Evolutionary conservation across 495 filamentous ascomycete genomes (phyloP), one percentile per base, ranked within the genome.

Genomic region (Penicillium lagena): DNA sequence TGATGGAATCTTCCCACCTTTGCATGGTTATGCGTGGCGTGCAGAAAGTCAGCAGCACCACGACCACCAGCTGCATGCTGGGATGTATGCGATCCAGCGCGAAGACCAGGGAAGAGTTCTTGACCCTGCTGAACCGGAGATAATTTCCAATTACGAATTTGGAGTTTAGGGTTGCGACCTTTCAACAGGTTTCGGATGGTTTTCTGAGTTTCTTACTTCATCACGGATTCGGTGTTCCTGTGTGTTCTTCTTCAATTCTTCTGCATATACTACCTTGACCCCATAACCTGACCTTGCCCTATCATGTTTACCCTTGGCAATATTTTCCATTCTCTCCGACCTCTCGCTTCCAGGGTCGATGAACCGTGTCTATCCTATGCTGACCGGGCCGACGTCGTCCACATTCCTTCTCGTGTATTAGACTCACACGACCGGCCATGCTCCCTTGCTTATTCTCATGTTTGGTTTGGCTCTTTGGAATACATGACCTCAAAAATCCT

Each of bases 11-110:
- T 29, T 87, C 83, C 52, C 93, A 98, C 70, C 74, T 97, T n/a
- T 97, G 93, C 73, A 97, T 96, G 90, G 91, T 95, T 9, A 93
- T 93, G 87, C 77, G 90, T 15, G 90, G 90, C 1, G 89, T 96
- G 22, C 78, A 95, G 61, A 96, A 99, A 73, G 87, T 87, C 7
- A 79, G 79, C 35, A 83, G 86, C 37, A 86, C 74, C 11, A 97
- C 94, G 9, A 91, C 89, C 27, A 97, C 93, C 29, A 96, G 90
- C 66, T 96, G 91, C 57, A 95, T 97, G 75, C 76, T 96, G 22
- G 94, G 93, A 15, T 86, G 89, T 60, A 94, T 97, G 75, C 82
- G 91, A 53, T 85, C 85, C 14, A 90, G 86, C 56, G 89, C 88
- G 30, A 96, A 91, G 73, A 96, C 90, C 5, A 75, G 93, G 41